Evolutionary conservation across 352 stramenopile species (phyloP).

Genomic region (Phytopythium cucurbitacearum): DNA sequence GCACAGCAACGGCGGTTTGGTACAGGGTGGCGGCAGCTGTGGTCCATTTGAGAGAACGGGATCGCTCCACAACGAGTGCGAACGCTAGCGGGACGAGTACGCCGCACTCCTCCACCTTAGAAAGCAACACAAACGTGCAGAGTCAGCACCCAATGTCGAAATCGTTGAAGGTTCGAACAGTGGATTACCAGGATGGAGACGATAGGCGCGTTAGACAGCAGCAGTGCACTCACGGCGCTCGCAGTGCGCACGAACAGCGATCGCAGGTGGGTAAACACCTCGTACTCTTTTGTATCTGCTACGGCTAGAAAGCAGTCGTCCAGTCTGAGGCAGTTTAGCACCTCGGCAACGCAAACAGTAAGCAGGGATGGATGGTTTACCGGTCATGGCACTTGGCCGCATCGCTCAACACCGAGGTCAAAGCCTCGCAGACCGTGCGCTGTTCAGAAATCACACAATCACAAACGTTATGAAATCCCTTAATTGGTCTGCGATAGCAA

Average conservation of each 20-base stretch:
- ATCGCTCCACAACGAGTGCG: slow-evolving; percentile 41
- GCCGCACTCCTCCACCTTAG: slow-evolving; percentile 28
- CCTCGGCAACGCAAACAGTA: too few species aligned
- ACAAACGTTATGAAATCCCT: slow-evolving; percentile 1
- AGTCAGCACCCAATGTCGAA: not conserved
- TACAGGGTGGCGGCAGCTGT: slow-evolving; percentile 46
- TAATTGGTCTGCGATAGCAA: too few species aligned
- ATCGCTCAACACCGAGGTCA: slow-evolving; percentile 33
- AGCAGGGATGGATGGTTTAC: slow-evolving; percentile 10
- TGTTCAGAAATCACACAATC: slow-evolving; percentile 5
- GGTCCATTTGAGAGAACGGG: slow-evolving; percentile 60
- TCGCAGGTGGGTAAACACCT: slow-evolving; percentile 48
- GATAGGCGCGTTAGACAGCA: slow-evolving; percentile 37
- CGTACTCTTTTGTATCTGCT: slow-evolving; percentile 40
- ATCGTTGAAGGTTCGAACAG: not conserved
- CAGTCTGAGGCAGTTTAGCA: slow-evolving; percentile 8
- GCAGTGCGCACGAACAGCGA: slow-evolving; percentile 43
- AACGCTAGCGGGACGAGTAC: slow-evolving; percentile 56
- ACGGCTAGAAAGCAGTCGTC: slow-evolving; percentile 29
- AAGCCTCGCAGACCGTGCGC: slow-evolving; percentile 27
- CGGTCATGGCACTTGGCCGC: slow-evolving; percentile 27
- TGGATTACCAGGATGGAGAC: slow-evolving; percentile 32
- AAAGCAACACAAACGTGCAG: not conserved
- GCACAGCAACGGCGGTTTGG: slow-evolving; percentile 32
- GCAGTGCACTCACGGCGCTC: slow-evolving; percentile 45